These are phyloP conservation scores for Volvox reticuliferus DNA, from an alignment of 139 green algal genomes.

Conservation along the genomic window DNA sequence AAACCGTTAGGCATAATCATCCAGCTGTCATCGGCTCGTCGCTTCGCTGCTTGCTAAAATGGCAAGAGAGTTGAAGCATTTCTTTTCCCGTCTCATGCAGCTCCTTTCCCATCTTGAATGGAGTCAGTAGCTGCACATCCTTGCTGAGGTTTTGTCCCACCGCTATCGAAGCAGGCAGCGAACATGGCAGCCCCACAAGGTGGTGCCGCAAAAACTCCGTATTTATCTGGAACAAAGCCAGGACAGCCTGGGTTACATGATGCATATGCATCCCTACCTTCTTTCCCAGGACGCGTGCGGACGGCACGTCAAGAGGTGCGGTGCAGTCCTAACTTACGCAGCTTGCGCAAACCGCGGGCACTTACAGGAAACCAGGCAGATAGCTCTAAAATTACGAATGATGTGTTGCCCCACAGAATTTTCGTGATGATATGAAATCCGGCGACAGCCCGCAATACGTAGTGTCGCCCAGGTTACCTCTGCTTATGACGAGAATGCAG, in stretches of 20 bases:
- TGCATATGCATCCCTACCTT: neutral
- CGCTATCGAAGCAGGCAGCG: no score
- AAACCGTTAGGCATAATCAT: no score
- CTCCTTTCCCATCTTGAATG: no score
- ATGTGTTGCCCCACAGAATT: neutral
- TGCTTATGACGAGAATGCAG: conserved; percentile 80
- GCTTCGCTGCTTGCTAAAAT: no score
- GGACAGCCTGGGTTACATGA: neutral
- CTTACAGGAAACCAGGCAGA: neutral
- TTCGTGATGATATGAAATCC: neutral
- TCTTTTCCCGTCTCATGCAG: no score
- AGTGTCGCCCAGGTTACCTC: conserved; percentile 75
- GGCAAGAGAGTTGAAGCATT: no score
- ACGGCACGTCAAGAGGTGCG: neutral
- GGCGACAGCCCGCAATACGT: conserved; percentile 54
- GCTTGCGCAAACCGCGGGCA: neutral
- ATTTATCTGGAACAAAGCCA: neutral
- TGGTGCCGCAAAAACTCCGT: no score
- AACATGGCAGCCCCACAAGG: no score
- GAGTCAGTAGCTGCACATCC: no score
- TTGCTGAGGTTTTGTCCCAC: no score
- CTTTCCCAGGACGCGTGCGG: neutral
- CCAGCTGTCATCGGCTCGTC: no score
- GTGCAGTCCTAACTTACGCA: neutral
- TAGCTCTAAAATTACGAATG: neutral